These are phyloP conservation scores for Lentinula edodes DNA, from an alignment of 768 basidiomycete genomes.

Conservation along the genomic window DNA sequence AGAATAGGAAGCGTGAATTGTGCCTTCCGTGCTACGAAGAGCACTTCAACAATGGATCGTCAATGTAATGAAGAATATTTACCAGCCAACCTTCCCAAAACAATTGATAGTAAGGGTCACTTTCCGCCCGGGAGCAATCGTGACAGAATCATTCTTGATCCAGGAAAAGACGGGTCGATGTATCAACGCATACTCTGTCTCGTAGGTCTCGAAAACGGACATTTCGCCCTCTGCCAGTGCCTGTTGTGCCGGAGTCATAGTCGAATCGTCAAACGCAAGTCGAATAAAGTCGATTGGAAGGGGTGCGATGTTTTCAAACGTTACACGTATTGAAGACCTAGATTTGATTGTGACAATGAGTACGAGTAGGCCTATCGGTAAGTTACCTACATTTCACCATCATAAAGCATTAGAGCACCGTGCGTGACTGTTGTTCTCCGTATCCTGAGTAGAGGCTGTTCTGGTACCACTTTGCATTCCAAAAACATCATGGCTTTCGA, in stretches of 20 bases:
- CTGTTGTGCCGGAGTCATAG: conserved; percentile 69
- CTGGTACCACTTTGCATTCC: conserved; percentile 78
- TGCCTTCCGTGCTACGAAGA: conserved; percentile 62
- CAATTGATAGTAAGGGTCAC: conserved; percentile 65
- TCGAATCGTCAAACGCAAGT: conserved; percentile 88
- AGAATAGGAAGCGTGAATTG: conserved; percentile 81
- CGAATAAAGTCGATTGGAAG: conserved; percentile 82
- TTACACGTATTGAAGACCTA: conserved; percentile 81
- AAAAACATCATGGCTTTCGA: conserved; percentile 46
- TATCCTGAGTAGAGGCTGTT: conserved; percentile 85
- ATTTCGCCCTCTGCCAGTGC: conserved; percentile 76
- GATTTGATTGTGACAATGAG: conserved; percentile 3
- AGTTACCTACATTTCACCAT: conserved; percentile 77
- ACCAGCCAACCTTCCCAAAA: conserved; percentile 93
- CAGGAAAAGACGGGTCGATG: conserved; percentile 80
- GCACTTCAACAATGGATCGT: conserved; percentile 8
- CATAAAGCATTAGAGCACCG: conserved; percentile 91
- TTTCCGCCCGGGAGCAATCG: conserved; percentile 67
- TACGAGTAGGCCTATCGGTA: not conserved
- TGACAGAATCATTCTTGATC: conserved; percentile 44
- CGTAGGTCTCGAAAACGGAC: conserved; percentile 82
- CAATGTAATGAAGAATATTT: conserved; percentile 19
- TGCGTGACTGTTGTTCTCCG: conserved; percentile 86
- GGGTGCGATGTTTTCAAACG: conserved; percentile 84
- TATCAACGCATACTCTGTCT: conserved; percentile 79